Conservation (phyloP, 2,329 filamentous ascomycete species). For the Colletotrichum aenigma region DNA sequence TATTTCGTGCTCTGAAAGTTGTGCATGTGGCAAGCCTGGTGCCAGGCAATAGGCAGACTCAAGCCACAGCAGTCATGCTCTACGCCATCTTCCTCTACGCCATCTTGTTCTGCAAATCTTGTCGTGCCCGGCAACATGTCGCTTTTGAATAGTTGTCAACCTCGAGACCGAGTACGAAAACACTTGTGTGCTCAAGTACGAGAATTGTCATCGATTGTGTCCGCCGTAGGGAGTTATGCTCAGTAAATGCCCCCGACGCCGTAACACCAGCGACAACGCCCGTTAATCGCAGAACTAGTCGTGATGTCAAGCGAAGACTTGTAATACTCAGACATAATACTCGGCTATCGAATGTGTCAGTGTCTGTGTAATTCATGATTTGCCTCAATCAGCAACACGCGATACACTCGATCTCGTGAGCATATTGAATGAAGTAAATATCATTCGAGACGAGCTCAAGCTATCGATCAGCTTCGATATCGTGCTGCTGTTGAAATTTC, state of each 20-base stretch:
- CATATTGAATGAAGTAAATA: neutral
- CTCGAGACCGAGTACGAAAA: neutral
- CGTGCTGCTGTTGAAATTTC: neutral
- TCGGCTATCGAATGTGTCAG: neutral
- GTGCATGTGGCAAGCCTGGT: neutral
- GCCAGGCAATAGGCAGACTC: neutral
- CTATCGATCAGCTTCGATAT: neutral
- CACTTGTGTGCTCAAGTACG: neutral
- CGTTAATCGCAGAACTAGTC: neutral
- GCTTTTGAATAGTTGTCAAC: rapidly evolving
- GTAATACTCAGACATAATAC: neutral
- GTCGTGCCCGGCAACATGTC: neutral
- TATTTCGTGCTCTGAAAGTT: neutral
- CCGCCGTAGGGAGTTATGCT: neutral
- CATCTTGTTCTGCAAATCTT: neutral
- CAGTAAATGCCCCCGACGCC: neutral
- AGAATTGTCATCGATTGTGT: neutral
- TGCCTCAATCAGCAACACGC: neutral
- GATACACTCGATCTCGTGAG: neutral
- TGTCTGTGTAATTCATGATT: neutral
- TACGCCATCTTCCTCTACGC: too few species aligned
- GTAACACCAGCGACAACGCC: neutral
- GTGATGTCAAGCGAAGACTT: neutral
- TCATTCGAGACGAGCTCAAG: neutral
- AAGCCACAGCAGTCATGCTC: neutral